phyloP scores from a whole-genome alignment of 805 yeast species.

The Myxozyma sirexii region DNA sequence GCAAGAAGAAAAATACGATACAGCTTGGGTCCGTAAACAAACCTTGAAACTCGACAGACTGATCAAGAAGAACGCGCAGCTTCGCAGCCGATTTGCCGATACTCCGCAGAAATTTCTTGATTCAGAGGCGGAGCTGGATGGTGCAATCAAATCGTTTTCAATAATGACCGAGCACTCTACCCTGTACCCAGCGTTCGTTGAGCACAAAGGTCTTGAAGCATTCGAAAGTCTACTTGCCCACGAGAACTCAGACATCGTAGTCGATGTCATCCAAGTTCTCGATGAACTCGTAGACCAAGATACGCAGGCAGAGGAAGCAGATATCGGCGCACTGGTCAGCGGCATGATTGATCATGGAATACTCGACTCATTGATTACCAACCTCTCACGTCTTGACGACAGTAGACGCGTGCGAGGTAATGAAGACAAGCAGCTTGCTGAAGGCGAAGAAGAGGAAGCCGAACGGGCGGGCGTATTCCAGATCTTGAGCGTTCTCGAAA shows the following conservation, averaged over 20 bases:
- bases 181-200: constrained; percentile 28
- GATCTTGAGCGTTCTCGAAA: constrained; percentile 32
- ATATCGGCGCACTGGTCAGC: constrained; percentile 11
- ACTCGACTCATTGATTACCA: constrained; percentile 19
- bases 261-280: constrained; percentile 30
- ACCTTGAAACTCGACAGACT: constrained; percentile 23
- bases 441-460: constrained; percentile 19
- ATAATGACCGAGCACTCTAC: constrained; percentile 27
- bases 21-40: constrained; percentile 26
- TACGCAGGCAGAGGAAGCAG: constrained; percentile 18
- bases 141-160: constrained; percentile 24
- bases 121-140: constrained; percentile 35
- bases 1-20: constrained; percentile 19
- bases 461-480: constrained; percentile 33
- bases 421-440: constrained; percentile 8
- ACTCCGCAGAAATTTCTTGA: constrained; percentile 34
- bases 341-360: constrained; percentile 20
- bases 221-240: constrained; percentile 25
- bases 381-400: constrained; percentile 27
- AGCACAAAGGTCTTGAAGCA: constrained; percentile 15
- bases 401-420: constrained; percentile 6
- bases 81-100: constrained; percentile 30
- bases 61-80: constrained; percentile 28
- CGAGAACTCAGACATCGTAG: constrained; percentile 34
- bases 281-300: constrained; percentile 35